These are phyloP conservation scores for Raddia distichophylla DNA, from an alignment of 176 grass and related monocot species.

Conservation along the genomic window DNA sequence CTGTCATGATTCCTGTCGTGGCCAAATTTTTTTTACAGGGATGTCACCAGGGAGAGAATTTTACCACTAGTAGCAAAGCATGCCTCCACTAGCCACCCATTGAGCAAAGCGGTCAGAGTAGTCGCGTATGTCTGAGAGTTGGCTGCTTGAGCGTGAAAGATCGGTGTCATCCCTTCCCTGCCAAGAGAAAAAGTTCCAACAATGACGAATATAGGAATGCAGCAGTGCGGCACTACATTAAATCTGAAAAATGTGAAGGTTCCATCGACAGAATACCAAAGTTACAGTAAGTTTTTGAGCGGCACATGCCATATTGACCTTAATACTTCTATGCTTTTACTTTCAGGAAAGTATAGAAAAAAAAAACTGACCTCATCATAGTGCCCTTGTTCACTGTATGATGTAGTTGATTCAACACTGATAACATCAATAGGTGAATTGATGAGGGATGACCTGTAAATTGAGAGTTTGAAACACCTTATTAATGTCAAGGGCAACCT, in stretches of 20 bases:
- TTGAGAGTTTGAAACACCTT: constrained; percentile 34
- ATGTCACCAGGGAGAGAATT: constrained; percentile 11
- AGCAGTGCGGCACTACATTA: neutral
- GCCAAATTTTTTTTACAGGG: constrained; percentile 8
- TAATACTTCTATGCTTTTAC: neutral
- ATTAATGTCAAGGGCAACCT: neutral
- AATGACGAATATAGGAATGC: neutral
- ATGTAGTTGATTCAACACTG: constrained; percentile 58
- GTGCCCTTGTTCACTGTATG: constrained; percentile 50
- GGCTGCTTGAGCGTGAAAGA: constrained; percentile 35
- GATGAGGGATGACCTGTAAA: constrained; percentile 69
- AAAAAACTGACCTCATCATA: constrained; percentile 52
- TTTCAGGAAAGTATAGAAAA: neutral
- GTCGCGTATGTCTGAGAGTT: constrained; percentile 29
- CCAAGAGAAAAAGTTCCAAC: neutral
- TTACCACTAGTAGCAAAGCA: constrained; percentile 67
- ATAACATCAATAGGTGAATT: constrained; percentile 66
- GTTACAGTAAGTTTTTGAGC: neutral
- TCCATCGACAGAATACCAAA: neutral
- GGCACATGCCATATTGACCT: neutral
- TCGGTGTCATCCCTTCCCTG: constrained; percentile 63
- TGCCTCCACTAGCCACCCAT: constrained; percentile 74
- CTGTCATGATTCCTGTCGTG: neutral
- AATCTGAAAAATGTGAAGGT: neutral
- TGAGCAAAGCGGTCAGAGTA: constrained; percentile 74